A percentile compares a stretch with the other conserved stretches of the same genome.
Evolutionary conservation across 352 stramenopile genomes (phyloP).

Genomic region (Globisporangium paddicum): DNA sequence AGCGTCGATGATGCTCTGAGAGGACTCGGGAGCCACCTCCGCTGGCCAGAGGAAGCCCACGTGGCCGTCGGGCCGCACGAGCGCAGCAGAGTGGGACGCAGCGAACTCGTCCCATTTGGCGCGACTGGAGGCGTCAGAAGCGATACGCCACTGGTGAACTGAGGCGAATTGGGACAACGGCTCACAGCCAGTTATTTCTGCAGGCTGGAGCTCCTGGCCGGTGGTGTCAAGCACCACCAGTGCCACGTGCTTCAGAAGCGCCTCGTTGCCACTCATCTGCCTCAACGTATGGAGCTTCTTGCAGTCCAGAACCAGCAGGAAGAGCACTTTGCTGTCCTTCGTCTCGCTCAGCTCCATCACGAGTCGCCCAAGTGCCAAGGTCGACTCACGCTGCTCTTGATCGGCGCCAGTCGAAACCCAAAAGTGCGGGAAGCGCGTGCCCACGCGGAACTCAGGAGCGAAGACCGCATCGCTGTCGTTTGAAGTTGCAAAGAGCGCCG

Average conservation of each 20-base stretch:
- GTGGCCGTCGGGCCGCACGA: slow-evolving; percentile 81
- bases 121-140: slow-evolving; percentile 16
- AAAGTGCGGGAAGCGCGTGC: slow-evolving; percentile 66
- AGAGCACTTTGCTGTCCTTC: slow-evolving; percentile 30
- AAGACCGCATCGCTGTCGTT: slow-evolving; percentile 28
- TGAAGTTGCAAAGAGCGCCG: slow-evolving; percentile 32
- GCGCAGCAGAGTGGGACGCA: slow-evolving; percentile 23
- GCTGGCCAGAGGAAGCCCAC: slow-evolving; percentile 55
- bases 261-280: not conserved
- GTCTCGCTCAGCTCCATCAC: slow-evolving; percentile 13
- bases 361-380: slow-evolving; percentile 30
- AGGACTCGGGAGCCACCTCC: not conserved
- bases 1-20: slow-evolving; percentile 2
- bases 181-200: not conserved
- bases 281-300: slow-evolving; percentile 3
- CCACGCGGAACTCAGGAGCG: slow-evolving; percentile 37
- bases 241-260: slow-evolving; percentile 27
- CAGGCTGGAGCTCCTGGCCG: slow-evolving; percentile 11
- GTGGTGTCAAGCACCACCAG: slow-evolving; percentile 29
- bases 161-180: slow-evolving; percentile 16
- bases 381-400: slow-evolving; percentile 30
- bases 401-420: slow-evolving; percentile 25
- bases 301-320: slow-evolving; percentile 46
- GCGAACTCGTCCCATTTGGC: slow-evolving; percentile 43
- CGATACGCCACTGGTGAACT: slow-evolving; percentile 27